Evolutionary conservation across 2,329 filamentous ascomycete genomes (phyloP), one percentile per base, ranked within the genome.

Genomic region (Aschersonia sp.): DNA sequence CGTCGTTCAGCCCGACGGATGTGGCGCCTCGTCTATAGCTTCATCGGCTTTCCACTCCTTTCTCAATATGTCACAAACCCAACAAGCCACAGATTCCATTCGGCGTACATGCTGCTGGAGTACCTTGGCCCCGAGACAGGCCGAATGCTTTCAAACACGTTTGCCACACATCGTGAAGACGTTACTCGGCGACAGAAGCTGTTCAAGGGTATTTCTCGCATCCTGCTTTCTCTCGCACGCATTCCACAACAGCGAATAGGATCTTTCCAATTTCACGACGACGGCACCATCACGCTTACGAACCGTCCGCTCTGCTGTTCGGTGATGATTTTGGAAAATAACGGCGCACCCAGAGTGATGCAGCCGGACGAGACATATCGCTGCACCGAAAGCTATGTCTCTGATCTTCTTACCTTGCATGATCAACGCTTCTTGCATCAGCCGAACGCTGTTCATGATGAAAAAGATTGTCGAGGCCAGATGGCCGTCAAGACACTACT

Each of bases 291-390:
- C 10, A 54, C 53, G 9, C 52, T 63, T 44, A 55, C 57, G 35
- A 65, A 61, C 52, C 58, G 60, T 41, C 61, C 61, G 30, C 54
- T 63, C 9, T 50, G 53, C n/a, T 42, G 40, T 51, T 51, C 51
- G 10, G 51, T 58, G 9, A 52, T 58, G 20, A 60, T 61, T 4
- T 51, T 64, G 9, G 64, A 65, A 51, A 65, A 63, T 54, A 54
- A 63, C 10, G 60, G 59, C 40, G 55, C 59, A 5, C 54, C 45
- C 31, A 58, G 59, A 48, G 56, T 51, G 9, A 65, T 66, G 31
- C 47, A 49, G 43, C 53, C 31, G 28, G 54, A 53, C 38, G 48
- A 60, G 30, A 65, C 59, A 12, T 68, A 63, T 48, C 51, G 46
- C 40, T 56, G 53, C 47, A 57, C 50, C 32, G 62, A 63, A 43